These are phyloP conservation scores for Solanum boliviense DNA, from an alignment of 257 asterid species.

Conservation along the genomic window DNA sequence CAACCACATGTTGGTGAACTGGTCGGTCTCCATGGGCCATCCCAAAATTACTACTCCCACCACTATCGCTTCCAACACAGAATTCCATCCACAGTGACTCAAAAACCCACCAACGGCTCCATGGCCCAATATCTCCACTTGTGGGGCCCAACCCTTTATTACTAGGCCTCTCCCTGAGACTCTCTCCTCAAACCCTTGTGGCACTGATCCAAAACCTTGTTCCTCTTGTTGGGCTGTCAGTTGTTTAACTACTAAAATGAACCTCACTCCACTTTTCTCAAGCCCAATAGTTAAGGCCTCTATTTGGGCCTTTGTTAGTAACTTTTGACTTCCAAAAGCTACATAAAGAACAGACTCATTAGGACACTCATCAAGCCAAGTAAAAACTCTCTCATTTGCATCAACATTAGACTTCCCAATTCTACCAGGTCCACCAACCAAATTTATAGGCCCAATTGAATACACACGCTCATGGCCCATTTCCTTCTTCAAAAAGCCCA, in stretches of 20 bases:
- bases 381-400: neutral
- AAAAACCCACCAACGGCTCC: slow-evolving; percentile 46
- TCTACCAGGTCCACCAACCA: slow-evolving; percentile 12
- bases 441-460: slow-evolving; percentile 45
- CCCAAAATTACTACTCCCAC: slow-evolving; percentile 53
- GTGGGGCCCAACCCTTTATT: slow-evolving; percentile 70
- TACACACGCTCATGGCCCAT: slow-evolving; percentile 36
- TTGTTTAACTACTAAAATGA: slow-evolving; percentile 37
- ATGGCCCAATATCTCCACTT: slow-evolving; percentile 45
- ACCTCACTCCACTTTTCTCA: slow-evolving; percentile 44
- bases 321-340: slow-evolving; percentile 67
- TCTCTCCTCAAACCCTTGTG: slow-evolving; percentile 39
- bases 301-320: slow-evolving; percentile 39
- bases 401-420: neutral
- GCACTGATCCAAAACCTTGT: slow-evolving; percentile 38
- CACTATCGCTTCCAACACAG: slow-evolving; percentile 40
- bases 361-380: slow-evolving; percentile 43
- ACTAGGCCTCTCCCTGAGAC: slow-evolving; percentile 35
- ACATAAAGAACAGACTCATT: slow-evolving; percentile 51
- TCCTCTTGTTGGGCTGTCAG: slow-evolving; percentile 33
- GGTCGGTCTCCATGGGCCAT: slow-evolving; percentile 94
- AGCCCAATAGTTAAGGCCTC: slow-evolving; percentile 60
- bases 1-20: slow-evolving; percentile 36
- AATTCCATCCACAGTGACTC: slow-evolving; percentile 83
- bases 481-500: slow-evolving; percentile 17